Evolutionary conservation across 192 early-diverging fungal genomes (phyloP).

Genomic region (Chytriomyces sp.): DNA sequence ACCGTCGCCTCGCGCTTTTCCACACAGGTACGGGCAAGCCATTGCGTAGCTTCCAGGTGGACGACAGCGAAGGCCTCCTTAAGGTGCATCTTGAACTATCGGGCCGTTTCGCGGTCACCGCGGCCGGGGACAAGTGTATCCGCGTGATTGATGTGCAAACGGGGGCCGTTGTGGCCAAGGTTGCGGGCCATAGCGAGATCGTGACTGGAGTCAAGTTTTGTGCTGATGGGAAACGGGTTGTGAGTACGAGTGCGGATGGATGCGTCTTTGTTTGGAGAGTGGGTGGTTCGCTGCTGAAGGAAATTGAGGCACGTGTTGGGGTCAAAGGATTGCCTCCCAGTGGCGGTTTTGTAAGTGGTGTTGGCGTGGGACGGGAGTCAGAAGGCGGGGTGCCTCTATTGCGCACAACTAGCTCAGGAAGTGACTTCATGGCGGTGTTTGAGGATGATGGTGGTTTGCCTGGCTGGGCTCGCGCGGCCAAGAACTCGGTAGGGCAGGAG

Average conservation of each 20-base stretch:
- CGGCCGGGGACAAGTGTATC: slow-evolving; percentile 69
- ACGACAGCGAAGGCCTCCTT: slow-evolving; percentile 59
- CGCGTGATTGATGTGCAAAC: slow-evolving; percentile 70
- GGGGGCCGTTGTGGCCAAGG: slow-evolving; percentile 61
- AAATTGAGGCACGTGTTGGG: slow-evolving; percentile 16
- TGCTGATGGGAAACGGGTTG: slow-evolving; percentile 49
- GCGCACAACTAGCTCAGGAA: background rate
- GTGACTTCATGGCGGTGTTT: slow-evolving; percentile 29
- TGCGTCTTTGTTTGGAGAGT: slow-evolving; percentile 78
- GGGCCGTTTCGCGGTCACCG: slow-evolving; percentile 66
- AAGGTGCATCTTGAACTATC: slow-evolving; percentile 70
- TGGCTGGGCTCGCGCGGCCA: slow-evolving; percentile 37
- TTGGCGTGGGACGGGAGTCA: background rate
- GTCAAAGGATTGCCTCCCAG: background rate
- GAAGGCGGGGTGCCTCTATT: background rate
- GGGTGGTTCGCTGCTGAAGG: slow-evolving; percentile 44
- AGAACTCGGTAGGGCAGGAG: background rate
- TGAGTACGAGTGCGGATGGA: slow-evolving; percentile 74
- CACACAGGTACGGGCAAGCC: slow-evolving; percentile 67
- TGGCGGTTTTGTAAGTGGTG: background rate
- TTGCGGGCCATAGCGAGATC: slow-evolving; percentile 71
- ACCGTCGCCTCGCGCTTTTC: slow-evolving; percentile 67
- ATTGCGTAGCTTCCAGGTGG: slow-evolving; percentile 46
- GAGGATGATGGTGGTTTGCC: slow-evolving; percentile 37
- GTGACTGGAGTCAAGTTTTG: slow-evolving; percentile 72